Percentiles rank a stretch among this genome's conserved stretches.
Conservation (phyloP, 2,329 filamentous ascomycete genomes). For the Fusarium sp. region DNA sequence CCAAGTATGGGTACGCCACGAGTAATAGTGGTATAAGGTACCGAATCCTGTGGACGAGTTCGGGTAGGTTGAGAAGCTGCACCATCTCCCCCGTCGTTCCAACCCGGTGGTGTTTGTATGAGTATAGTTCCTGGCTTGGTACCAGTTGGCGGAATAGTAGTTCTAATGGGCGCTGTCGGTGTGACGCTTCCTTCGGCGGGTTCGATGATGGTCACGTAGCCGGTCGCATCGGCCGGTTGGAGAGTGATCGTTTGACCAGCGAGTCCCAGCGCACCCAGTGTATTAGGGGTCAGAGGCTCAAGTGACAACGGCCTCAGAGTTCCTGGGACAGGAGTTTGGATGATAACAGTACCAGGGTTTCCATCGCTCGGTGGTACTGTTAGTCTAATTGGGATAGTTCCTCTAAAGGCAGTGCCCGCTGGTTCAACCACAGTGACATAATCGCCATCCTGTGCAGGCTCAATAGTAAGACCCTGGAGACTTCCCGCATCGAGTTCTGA, state of each 20-base stretch:
- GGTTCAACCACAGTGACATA: conserved; percentile 32
- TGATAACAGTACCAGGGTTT: conserved; percentile 27
- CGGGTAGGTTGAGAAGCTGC: not conserved
- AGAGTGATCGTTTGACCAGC: conserved; percentile 25
- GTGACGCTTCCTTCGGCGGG: conserved; percentile 13
- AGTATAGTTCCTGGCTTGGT: conserved; percentile 34
- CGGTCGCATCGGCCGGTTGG: conserved; percentile 7
- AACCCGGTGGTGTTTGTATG: conserved; percentile 28
- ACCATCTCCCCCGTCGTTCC: not conserved
- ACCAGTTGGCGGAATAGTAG: conserved; percentile 29
- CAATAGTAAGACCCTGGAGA: conserved; percentile 4
- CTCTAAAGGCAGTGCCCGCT: not conserved
- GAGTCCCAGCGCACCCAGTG: not conserved
- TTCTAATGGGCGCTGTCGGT: conserved; percentile 23
- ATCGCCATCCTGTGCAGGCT: conserved; percentile 6
- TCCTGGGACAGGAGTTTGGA: conserved; percentile 23
- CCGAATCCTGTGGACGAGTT: not conserved
- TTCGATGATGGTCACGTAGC: conserved; percentile 35
- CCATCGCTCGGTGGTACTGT: conserved; percentile 26
- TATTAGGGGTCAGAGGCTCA: accelerated
- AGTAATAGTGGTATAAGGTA: conserved; percentile 23
- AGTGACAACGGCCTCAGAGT: not conserved
- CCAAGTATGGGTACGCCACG: not conserved
- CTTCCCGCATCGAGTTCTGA: not conserved
- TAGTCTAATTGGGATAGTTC: not conserved